A percentile compares a stretch with the other conserved stretches of the same genome.
Evolutionary conservation across 352 stramenopile genomes (phyloP).

Genomic region (Thalassiosira mediterranea): DNA sequence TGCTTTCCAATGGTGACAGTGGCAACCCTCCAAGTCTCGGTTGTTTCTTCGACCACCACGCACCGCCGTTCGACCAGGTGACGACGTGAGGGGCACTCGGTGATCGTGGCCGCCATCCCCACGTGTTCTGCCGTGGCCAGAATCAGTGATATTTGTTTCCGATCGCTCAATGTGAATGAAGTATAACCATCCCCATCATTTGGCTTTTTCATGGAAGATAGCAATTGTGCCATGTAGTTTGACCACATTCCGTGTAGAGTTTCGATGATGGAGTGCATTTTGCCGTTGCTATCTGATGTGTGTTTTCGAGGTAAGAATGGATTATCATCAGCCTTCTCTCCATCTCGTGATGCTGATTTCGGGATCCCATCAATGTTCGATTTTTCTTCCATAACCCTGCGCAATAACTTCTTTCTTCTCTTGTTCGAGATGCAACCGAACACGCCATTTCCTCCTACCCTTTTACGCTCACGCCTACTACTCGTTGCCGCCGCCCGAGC

Average conservation of each 20-base stretch:
- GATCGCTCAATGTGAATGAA: slow-evolving; percentile 14
- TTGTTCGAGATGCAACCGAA: slow-evolving; percentile 45
- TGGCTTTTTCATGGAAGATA: slow-evolving; percentile 8
- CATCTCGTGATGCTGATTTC: not conserved
- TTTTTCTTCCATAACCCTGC: not conserved
- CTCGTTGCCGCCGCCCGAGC: too few relatives aligned
- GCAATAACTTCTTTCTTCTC: slow-evolving; percentile 34
- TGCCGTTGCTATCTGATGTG: too few relatives aligned
- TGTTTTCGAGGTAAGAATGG: too few relatives aligned
- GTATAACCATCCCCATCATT: too few relatives aligned
- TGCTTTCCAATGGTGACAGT: too few relatives aligned
- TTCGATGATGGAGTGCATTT: too few relatives aligned
- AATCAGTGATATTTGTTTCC: slow-evolving; percentile 8
- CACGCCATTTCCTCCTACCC: slow-evolving; percentile 35
- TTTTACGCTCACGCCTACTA: slow-evolving; percentile 27
- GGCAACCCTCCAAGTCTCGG: slow-evolving; percentile 37
- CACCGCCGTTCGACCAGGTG: slow-evolving; percentile 24
- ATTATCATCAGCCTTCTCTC: not conserved
- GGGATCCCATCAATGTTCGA: not conserved
- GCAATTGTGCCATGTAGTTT: slow-evolving; percentile 27
- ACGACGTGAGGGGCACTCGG: slow-evolving; percentile 33
- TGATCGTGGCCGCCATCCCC: slow-evolving; percentile 42
- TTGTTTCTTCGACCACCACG: slow-evolving; percentile 42
- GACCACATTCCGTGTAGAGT: slow-evolving; percentile 42
- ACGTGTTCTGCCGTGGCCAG: slow-evolving; percentile 33